These are phyloP conservation scores for Fusarium piperis DNA, from an alignment of 2,329 filamentous ascomycete species.

Conservation along the genomic window DNA sequence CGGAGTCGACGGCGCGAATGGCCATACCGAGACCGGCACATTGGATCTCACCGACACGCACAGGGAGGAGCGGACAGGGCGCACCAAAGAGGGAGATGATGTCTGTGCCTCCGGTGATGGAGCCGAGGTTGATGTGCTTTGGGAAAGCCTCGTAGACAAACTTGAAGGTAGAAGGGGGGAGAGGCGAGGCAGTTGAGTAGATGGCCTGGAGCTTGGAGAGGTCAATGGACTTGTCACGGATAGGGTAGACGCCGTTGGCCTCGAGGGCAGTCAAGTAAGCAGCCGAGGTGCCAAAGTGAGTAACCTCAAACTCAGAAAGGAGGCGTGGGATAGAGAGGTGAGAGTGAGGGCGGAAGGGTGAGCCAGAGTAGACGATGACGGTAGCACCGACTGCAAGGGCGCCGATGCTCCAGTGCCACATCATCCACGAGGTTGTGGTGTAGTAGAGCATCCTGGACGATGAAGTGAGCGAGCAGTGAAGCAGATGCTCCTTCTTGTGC, in stretches of 20 bases:
- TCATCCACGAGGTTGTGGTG: conserved; percentile 98
- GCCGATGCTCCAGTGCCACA: conserved; percentile 98
- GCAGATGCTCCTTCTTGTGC: conserved; percentile 94
- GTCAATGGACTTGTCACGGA: conserved; percentile 61
- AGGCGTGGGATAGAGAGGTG: conserved; percentile 84
- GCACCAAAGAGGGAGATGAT: conserved; percentile 96
- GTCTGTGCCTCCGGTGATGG: conserved; percentile 95
- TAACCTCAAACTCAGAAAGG: conserved; percentile 82
- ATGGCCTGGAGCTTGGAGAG: conserved; percentile 80
- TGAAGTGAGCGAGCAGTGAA: conserved; percentile 83
- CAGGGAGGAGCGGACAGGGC: conserved; percentile 79
- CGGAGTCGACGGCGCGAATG: conserved; percentile 68
- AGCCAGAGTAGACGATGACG: conserved; percentile 90
- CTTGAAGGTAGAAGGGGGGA: conserved; percentile 91
- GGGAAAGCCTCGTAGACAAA: conserved; percentile 91
- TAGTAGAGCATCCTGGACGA: conserved; percentile 87
- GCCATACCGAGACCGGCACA: conserved; percentile 83
- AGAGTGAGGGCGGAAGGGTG: conserved; percentile 83
- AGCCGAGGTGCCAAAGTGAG: conserved; percentile 93
- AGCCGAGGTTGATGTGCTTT: conserved; percentile 81
- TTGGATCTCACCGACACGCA: conserved; percentile 79
- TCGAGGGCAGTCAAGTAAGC: conserved; percentile 94
- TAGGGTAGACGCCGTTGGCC: conserved; percentile 73
- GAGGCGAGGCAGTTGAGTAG: conserved; percentile 91
- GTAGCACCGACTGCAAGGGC: conserved; percentile 85